Conservation (phyloP, 306 rosid genomes). For the Quercus robur region DNA sequence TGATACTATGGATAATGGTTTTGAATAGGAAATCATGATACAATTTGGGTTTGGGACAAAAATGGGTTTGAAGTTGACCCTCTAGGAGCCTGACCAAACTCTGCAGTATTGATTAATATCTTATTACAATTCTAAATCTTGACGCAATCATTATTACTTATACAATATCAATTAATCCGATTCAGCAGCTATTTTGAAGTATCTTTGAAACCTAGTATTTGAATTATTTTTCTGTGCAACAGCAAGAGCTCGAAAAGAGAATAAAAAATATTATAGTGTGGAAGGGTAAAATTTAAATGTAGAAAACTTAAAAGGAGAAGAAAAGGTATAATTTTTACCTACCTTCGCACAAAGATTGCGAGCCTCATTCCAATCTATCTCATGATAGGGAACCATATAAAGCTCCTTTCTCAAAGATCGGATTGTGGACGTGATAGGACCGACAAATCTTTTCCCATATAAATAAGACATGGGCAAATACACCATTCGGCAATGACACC, state of each 20-base stretch:
- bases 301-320: not conserved
- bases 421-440: conserved; percentile 69
- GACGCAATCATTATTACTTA: no score
- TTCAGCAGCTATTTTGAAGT: not conserved
- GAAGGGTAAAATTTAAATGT: not conserved
- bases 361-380: conserved; percentile 72
- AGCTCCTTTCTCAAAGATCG: conserved; percentile 80
- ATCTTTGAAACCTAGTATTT: no score
- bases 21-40: no score
- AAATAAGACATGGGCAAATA: conserved; percentile 90
- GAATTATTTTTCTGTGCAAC: not conserved
- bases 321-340: conserved; percentile 10
- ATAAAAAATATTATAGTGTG: not conserved
- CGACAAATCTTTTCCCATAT: conserved; percentile 89
- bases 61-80: no score
- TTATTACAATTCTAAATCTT: no score
- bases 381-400: conserved; percentile 60
- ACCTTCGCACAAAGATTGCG: conserved; percentile 90
- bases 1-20: no score
- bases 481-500: conserved; percentile 98
- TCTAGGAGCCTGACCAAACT: no score
- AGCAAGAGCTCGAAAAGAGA: not conserved
- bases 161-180: not conserved
- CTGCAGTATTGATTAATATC: no score
- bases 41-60: no score